These are phyloP conservation scores for Cystobasidium ongulense DNA, from an alignment of 768 basidiomycete species.

Conservation along the genomic window DNA sequence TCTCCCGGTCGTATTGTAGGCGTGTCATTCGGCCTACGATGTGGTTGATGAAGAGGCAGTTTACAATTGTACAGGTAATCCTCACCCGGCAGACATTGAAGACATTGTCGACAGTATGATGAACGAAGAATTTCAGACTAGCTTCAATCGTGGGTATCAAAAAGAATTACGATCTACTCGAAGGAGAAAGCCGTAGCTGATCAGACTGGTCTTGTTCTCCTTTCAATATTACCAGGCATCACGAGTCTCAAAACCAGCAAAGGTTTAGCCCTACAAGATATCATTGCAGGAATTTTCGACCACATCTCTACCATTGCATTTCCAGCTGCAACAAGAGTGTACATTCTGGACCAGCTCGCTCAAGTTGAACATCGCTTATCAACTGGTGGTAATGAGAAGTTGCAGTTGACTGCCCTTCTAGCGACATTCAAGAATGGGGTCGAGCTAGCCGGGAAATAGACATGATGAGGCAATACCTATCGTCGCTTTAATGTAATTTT, in stretches of 20 bases:
- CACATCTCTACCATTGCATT: constrained; percentile 78
- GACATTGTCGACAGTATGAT: constrained; percentile 91
- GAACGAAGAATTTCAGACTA: constrained; percentile 85
- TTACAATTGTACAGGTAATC: constrained; percentile 93
- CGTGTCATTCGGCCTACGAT: constrained; percentile 95
- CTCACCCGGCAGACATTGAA: constrained; percentile 90
- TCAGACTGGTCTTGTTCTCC: neutral
- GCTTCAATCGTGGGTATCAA: constrained; percentile 52
- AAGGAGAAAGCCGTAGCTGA: neutral
- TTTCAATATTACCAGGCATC: constrained; percentile 57
- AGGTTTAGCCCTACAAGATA: constrained; percentile 87
- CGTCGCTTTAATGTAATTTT: no score
- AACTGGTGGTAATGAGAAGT: constrained; percentile 84
- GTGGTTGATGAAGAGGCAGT: constrained; percentile 77
- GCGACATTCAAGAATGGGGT: constrained; percentile 90
- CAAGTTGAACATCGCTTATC: constrained; percentile 92
- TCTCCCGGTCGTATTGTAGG: constrained; percentile 45
- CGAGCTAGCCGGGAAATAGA: constrained; percentile 48
- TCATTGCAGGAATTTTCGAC: constrained; percentile 84
- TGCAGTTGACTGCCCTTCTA: constrained; percentile 82
- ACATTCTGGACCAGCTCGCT: constrained; percentile 85
- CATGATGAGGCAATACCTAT: no score
- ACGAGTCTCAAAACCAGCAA: constrained; percentile 77
- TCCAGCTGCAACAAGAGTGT: constrained; percentile 74
- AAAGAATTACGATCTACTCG: neutral